Base-by-base conservation (phyloP, 345 rosid species). In the Melaleuca alternifolia region DNA sequence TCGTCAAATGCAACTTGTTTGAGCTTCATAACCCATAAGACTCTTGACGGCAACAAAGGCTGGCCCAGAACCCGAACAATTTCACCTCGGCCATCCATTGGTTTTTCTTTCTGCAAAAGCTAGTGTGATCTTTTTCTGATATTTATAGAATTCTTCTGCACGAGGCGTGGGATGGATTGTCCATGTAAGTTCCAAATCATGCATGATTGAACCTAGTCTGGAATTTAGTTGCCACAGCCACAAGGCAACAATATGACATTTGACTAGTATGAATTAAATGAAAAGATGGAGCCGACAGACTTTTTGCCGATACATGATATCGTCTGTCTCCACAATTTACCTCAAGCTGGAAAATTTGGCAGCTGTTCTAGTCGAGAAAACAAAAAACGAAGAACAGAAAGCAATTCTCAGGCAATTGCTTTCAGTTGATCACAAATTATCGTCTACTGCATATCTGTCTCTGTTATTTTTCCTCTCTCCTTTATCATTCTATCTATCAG, bases 11-110 rank as follows among this genome's bases (percentile, higher is more conserved):
- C 83, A 7, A 89, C 23, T 26, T 84, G 84, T 75, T 88, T 87
- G n/a, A 88, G 87, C 88, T 89, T 88, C 84, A 88, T 50, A 48
- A 89, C 90, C 89, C 89, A 87, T 50, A 65, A 33, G 12, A 89
- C 87, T 83, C 89, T 85, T n/a, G 12, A 87, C 46, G 44, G 86
- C 79, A 51, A 26, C n/a, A 83, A 51, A 90, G 87, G 83, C 89
- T 88, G 41, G 84, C 90, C 90, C 91, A 86, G 26, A 85, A 56
- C n/a, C 91, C 90, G 21, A 91, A 37, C 87, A 88, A 61, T 54
- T 71, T 85, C 15, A 86, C 86, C n/a, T 87, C 82, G 1, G 46
- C 1, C 77, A 65, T 16, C 46, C 5, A 12, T 9, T 18, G 46
- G 46, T 16, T 65, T 65, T 65, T n/a, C 77, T 65, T 65, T 65